phyloP scores from a whole-genome alignment of 257 asterid genomes.

The Solanum habrochaites region DNA sequence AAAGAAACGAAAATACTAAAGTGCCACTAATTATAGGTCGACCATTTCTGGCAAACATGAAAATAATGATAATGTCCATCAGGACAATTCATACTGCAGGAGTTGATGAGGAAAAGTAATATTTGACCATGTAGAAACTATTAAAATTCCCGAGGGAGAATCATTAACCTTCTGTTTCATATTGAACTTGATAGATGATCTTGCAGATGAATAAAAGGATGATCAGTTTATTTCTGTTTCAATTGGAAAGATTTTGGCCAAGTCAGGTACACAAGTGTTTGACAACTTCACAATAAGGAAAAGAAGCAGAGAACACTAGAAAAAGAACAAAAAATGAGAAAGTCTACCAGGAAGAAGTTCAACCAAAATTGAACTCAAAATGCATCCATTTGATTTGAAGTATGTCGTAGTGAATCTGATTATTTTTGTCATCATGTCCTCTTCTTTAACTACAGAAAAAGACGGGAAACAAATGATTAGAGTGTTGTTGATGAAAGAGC shows the following conservation, averaged over 20 bases:
- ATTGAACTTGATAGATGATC: not conserved
- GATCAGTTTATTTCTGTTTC: not conserved
- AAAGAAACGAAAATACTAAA: rapidly evolving
- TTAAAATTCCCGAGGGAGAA: not conserved
- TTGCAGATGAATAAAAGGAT: not conserved
- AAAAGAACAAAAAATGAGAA: too few relatives aligned
- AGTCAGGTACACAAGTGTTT: not conserved
- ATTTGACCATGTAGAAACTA: not conserved
- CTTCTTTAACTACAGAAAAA: too few relatives aligned
- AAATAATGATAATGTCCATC: not conserved
- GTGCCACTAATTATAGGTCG: not conserved
- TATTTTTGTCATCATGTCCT: too few relatives aligned
- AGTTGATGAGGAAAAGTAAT: not conserved
- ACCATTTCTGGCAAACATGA: not conserved
- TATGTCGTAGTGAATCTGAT: too few relatives aligned
- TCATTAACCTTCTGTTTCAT: not conserved
- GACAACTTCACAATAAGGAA: not conserved
- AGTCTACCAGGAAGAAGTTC: too few relatives aligned
- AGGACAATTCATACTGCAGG: not conserved
- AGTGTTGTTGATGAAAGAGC: too few relatives aligned
- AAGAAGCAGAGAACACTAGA: too few relatives aligned
- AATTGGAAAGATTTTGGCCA: not conserved
- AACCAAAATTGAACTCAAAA: too few relatives aligned
- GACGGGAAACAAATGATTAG: too few relatives aligned
- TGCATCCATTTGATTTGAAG: too few relatives aligned